Conservation (phyloP, 2,329 filamentous ascomycete genomes). For the Orbilia blumenaviensis region DNA sequence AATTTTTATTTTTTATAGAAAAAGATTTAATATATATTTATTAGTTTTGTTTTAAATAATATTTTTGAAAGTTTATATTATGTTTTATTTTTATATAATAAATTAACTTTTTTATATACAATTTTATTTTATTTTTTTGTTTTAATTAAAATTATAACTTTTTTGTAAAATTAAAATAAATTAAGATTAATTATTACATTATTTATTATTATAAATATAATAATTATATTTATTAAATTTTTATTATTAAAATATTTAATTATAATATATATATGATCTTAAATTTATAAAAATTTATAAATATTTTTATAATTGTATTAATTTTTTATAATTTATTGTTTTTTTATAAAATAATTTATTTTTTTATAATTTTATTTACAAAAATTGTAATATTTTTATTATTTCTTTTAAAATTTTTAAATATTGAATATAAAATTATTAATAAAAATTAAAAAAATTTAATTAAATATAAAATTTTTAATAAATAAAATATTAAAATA, state of each 20-base stretch:
- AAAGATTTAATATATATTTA: background rate
- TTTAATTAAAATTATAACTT: background rate
- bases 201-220: background rate
- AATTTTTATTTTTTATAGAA: background rate
- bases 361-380: background rate
- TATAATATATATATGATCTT: background rate
- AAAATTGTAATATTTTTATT: background rate
- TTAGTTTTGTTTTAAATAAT: constrained; percentile 52
- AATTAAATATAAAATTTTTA: background rate
- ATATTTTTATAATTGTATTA: background rate
- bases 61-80: constrained; percentile 58
- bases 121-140: background rate
- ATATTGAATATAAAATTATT: background rate
- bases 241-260: background rate
- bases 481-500: background rate
- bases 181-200: background rate
- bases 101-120: constrained; percentile 7
- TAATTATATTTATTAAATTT: background rate
- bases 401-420: background rate
- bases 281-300: no score
- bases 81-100: constrained; percentile 58
- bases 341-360: background rate
- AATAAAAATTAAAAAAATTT: background rate
- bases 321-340: background rate
- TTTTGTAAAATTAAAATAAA: background rate